Conservation (phyloP, 139 green algal genomes). For the Pseudopediastrum boryanum region DNA sequence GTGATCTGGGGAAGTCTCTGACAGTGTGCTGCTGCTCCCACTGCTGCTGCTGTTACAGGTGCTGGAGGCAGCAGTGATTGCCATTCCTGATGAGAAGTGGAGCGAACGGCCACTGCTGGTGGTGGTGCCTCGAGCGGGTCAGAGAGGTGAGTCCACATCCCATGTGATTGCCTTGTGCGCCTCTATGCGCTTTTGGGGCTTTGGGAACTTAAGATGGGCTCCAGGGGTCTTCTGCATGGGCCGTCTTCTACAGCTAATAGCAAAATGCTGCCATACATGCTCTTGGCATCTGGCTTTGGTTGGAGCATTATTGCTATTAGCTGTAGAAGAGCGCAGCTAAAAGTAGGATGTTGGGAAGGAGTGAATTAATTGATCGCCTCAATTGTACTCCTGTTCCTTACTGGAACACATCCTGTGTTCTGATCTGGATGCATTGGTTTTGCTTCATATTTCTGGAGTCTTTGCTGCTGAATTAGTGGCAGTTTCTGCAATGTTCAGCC, state of each 20-base stretch:
- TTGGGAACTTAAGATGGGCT: background rate
- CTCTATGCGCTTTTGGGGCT: background rate
- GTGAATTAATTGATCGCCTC: too few relatives aligned
- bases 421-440: too few relatives aligned
- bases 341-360: too few relatives aligned
- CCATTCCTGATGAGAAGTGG: constrained; percentile 72
- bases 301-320: background rate
- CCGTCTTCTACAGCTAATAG: background rate
- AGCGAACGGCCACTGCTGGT: constrained; percentile 81
- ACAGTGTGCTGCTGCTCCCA: too few relatives aligned
- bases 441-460: too few relatives aligned
- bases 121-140: constrained; percentile 46
- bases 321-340: too few relatives aligned
- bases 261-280: background rate
- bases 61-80: constrained; percentile 77
- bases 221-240: background rate
- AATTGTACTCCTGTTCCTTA: too few relatives aligned
- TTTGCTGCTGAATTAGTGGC: too few relatives aligned
- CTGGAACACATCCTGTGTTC: too few relatives aligned
- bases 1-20: too few relatives aligned
- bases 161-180: background rate
- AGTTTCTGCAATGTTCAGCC: too few relatives aligned
- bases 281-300: background rate
- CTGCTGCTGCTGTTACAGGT: constrained; percentile 41
- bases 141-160: constrained; percentile 15